These are phyloP conservation scores for Cadophora gregata DNA, from an alignment of 2,329 filamentous ascomycete species.

Conservation along the genomic window DNA sequence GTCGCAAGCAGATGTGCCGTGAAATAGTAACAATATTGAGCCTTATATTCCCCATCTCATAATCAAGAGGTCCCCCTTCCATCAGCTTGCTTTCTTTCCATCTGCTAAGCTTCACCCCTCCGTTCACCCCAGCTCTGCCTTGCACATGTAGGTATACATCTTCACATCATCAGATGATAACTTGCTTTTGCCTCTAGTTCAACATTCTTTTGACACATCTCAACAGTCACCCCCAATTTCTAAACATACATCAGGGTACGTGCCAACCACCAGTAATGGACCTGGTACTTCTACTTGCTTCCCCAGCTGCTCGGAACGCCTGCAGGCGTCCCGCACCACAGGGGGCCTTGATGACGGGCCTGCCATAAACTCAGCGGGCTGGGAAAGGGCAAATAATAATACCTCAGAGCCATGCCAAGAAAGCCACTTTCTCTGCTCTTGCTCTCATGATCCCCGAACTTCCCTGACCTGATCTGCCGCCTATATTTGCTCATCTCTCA, in stretches of 20 bases:
- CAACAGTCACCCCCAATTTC: constrained; percentile 25
- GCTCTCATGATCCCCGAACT: constrained; percentile 31
- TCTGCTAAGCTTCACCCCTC: constrained; percentile 16
- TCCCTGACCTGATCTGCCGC: constrained; percentile 8
- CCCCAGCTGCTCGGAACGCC: constrained; percentile 5
- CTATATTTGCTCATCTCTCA: constrained; percentile 17
- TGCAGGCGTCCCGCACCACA: neutral
- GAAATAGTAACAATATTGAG: neutral
- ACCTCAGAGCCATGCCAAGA: constrained; percentile 28
- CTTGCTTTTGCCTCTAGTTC: constrained; percentile 16
- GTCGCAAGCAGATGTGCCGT: neutral
- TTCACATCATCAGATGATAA: constrained; percentile 10
- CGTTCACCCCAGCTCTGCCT: constrained; percentile 10
- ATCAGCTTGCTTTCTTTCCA: neutral
- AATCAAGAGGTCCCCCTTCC: neutral
- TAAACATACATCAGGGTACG: constrained; percentile 5
- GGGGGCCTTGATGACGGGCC: constrained; percentile 12
- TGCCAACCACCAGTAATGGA: constrained; percentile 9
- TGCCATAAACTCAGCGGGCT: constrained; percentile 7
- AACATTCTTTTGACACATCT: constrained; percentile 31
- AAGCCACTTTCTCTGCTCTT: constrained; percentile 20
- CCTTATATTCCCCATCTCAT: neutral
- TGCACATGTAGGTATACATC: constrained; percentile 19
- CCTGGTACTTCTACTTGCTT: neutral
- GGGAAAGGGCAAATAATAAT: constrained; percentile 21